Percentiles rank a stretch among this genome's conserved stretches.
Evolutionary conservation across 495 filamentous ascomycete species (phyloP).

Genomic region (Letharia lupina): DNA sequence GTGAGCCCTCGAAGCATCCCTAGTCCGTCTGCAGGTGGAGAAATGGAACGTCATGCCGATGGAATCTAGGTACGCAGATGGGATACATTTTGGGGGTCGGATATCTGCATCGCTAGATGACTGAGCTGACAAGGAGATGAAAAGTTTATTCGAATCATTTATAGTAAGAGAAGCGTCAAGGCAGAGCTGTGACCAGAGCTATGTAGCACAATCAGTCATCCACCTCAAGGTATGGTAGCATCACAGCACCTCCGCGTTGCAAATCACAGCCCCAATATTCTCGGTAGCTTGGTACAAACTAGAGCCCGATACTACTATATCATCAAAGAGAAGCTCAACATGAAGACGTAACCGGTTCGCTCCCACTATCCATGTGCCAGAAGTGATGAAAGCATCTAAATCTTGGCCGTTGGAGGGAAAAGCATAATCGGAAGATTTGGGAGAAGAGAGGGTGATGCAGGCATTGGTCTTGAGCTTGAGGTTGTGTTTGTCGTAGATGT

Average conservation of each 20-base stretch:
- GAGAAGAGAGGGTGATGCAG: slow-evolving; percentile 3
- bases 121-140: slow-evolving; percentile 9
- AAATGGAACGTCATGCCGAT: neutral
- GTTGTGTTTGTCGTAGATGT: slow-evolving; percentile 12
- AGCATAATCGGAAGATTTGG: neutral
- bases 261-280: slow-evolving; percentile 10
- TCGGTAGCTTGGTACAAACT: slow-evolving; percentile 1
- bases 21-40: slow-evolving; percentile 14
- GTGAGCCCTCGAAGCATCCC: neutral
- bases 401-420: neutral
- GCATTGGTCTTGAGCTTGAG: slow-evolving; percentile 13
- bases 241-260: slow-evolving; percentile 10
- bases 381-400: slow-evolving; percentile 13
- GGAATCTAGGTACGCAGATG: neutral
- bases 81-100: slow-evolving; percentile 6
- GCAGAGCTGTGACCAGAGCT: slow-evolving; percentile 19
- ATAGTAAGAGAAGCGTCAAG: slow-evolving; percentile 14
- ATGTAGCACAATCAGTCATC: slow-evolving; percentile 5
- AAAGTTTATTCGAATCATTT: neutral
- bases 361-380: slow-evolving; percentile 12
- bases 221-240: neutral
- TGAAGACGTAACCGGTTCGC: slow-evolving; percentile 8
- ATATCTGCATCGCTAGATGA: neutral
- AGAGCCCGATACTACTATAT: neutral
- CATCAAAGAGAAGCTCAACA: slow-evolving; percentile 12